phyloP scores from a whole-genome alignment of 805 yeast genomes.

The Yarrowia sp. region DNA sequence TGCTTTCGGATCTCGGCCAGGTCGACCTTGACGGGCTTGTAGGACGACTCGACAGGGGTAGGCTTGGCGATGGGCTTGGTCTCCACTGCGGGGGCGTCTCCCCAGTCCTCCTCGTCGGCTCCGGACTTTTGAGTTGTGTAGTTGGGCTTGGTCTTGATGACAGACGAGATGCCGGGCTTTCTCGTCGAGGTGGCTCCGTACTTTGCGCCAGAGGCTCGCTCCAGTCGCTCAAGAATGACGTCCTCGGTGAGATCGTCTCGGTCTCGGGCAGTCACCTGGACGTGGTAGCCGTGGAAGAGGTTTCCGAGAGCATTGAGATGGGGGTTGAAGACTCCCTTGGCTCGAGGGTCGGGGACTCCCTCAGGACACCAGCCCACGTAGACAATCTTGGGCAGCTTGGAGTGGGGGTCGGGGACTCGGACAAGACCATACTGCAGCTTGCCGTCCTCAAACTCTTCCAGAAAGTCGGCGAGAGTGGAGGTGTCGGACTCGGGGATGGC shows the following conservation, averaged over 20 bases:
- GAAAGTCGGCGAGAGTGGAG: slow-evolving; percentile 72
- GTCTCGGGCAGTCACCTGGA: slow-evolving; percentile 95
- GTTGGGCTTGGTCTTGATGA: slow-evolving; percentile 38
- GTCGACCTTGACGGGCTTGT: slow-evolving; percentile 62
- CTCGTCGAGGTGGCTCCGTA: slow-evolving; percentile 53
- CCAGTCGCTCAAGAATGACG: slow-evolving; percentile 69
- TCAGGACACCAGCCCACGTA: slow-evolving; percentile 94
- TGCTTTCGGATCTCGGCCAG: slow-evolving; percentile 51
- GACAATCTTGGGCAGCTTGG: slow-evolving; percentile 79
- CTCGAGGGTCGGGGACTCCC: slow-evolving; percentile 62
- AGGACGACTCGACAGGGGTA: slow-evolving; percentile 52
- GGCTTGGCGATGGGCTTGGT: slow-evolving; percentile 37
- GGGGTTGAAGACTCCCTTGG: slow-evolving; percentile 44
- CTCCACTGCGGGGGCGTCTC: slow-evolving; percentile 45
- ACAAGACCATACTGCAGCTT: slow-evolving; percentile 87
- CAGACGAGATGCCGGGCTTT: slow-evolving; percentile 32
- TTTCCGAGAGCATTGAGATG: slow-evolving; percentile 42
- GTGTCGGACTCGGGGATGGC: slow-evolving; percentile 46
- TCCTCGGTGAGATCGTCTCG: slow-evolving; percentile 79
- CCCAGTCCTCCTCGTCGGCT: slow-evolving; percentile 64
- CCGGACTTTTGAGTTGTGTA: slow-evolving; percentile 39
- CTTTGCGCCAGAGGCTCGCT: slow-evolving; percentile 94
- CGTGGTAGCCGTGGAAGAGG: slow-evolving; percentile 70
- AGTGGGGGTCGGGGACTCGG: slow-evolving; percentile 85
- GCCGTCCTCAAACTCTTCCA: slow-evolving; percentile 78